Conservation (phyloP, 2,329 filamentous ascomycete species). For the Acarospora socialis region DNA sequence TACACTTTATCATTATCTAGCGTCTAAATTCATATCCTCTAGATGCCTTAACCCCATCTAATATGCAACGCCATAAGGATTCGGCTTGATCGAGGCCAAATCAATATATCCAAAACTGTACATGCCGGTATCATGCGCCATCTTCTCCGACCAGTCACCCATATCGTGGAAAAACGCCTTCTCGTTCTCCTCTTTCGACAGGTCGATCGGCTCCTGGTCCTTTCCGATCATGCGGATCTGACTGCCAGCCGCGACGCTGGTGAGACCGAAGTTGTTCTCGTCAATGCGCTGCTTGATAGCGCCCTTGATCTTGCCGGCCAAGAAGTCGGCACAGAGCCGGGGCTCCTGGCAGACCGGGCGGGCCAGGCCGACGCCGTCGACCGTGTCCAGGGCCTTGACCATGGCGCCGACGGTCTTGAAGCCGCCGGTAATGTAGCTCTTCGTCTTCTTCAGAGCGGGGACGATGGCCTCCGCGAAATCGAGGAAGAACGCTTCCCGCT, state of each 20-base stretch:
- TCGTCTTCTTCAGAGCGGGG: constrained; percentile 36
- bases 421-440: constrained; percentile 45
- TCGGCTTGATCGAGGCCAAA: constrained; percentile 10
- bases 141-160: constrained; percentile 10
- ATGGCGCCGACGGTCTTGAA: constrained; percentile 42
- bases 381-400: constrained; percentile 40
- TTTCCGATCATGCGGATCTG: constrained; percentile 18
- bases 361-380: constrained; percentile 47
- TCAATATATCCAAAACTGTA: constrained; percentile 13
- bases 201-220: constrained; percentile 16
- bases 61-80: constrained; percentile 13
- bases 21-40: background rate
- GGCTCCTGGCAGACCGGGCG: constrained; percentile 40
- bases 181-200: constrained; percentile 19
- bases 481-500: constrained; percentile 45
- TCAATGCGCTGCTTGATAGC: constrained; percentile 14
- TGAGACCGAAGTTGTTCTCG: constrained; percentile 12
- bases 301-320: constrained; percentile 22
- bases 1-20: background rate
- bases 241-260: constrained; percentile 14
- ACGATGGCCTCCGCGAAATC: constrained; percentile 43
- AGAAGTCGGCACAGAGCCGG: constrained; percentile 17
- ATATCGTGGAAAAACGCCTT: constrained; percentile 13
- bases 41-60: constrained; percentile 1
- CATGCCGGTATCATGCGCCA: constrained; percentile 11